These are phyloP conservation scores for Annulohypoxylon truncatum DNA, from an alignment of 2,329 filamentous ascomycete species.

Conservation along the genomic window DNA sequence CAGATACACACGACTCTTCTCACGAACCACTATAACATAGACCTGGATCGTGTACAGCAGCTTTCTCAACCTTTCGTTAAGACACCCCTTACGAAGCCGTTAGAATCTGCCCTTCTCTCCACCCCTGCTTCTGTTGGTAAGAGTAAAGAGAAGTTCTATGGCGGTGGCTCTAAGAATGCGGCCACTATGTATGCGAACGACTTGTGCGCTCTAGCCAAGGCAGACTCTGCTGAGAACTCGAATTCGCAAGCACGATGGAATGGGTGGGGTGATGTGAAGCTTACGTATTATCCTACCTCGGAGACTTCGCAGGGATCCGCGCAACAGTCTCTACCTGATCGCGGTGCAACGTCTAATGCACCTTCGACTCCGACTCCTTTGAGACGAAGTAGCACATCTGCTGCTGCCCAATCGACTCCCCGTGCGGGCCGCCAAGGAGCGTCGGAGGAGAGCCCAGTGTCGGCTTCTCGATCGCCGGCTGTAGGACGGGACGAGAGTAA, in stretches of 20 bases:
- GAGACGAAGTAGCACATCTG: constrained; percentile 73
- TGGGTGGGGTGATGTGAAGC: constrained; percentile 82
- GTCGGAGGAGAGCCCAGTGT: constrained; percentile 62
- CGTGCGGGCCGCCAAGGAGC: constrained; percentile 51
- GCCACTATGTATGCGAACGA: constrained; percentile 83
- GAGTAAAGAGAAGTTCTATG: constrained; percentile 76
- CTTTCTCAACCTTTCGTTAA: constrained; percentile 86
- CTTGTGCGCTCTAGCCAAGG: constrained; percentile 77
- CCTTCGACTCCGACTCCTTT: constrained; percentile 81
- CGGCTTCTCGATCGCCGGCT: constrained; percentile 53
- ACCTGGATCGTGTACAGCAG: constrained; percentile 84
- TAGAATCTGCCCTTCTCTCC: constrained; percentile 62
- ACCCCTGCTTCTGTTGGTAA: constrained; percentile 71
- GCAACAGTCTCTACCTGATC: constrained; percentile 47
- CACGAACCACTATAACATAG: constrained; percentile 85
- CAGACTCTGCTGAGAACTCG: constrained; percentile 55
- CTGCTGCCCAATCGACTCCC: constrained; percentile 54
- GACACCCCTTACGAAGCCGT: constrained; percentile 66
- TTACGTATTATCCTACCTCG: constrained; percentile 78
- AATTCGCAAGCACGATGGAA: constrained; percentile 65
- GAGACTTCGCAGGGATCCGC: constrained; percentile 47
- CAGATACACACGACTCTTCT: constrained; percentile 79
- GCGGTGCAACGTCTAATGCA: constrained; percentile 55
- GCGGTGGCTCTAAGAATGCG: constrained; percentile 58
- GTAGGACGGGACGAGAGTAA: constrained; percentile 55